These are phyloP conservation scores for Yarrowia galli DNA, from an alignment of 1,139 yeast genomes.

Conservation along the genomic window DNA sequence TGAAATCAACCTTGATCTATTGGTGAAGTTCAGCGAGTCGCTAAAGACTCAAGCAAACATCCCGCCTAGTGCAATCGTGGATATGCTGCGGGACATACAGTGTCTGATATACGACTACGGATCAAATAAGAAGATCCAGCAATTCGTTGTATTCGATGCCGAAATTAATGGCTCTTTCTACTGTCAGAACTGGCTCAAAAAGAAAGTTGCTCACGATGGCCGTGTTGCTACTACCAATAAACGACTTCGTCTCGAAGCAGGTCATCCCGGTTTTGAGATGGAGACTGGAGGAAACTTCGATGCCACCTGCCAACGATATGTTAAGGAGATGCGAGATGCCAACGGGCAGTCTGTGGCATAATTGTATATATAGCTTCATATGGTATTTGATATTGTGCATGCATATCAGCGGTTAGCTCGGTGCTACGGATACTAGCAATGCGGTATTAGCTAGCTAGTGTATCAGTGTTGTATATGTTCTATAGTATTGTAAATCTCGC, in stretches of 20 bases:
- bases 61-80: slow-evolving; percentile 47
- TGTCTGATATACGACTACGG: slow-evolving; percentile 47
- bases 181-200: slow-evolving; percentile 43
- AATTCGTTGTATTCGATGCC: slow-evolving; percentile 49
- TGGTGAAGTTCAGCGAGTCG: slow-evolving; percentile 38
- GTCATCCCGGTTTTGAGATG: slow-evolving; percentile 50
- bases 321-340: slow-evolving; percentile 27
- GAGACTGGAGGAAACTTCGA: slow-evolving; percentile 41
- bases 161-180: slow-evolving; percentile 51
- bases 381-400: no score
- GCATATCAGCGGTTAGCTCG: no score
- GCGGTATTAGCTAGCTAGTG: no score
- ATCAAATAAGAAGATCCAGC: slow-evolving; percentile 43
- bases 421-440: no score
- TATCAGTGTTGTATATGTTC: no score
- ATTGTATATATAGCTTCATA: neutral
- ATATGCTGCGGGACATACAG: slow-evolving; percentile 48
- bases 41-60: slow-evolving; percentile 44
- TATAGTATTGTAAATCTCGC: no score
- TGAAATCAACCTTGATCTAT: slow-evolving; percentile 14
- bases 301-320: slow-evolving; percentile 14
- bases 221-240: slow-evolving; percentile 42
- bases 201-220: slow-evolving; percentile 44
- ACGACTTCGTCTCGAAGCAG: slow-evolving; percentile 47
- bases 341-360: slow-evolving; percentile 19